Conservation (phyloP, 2,329 filamentous ascomycete species). For the Periconia sp. region DNA sequence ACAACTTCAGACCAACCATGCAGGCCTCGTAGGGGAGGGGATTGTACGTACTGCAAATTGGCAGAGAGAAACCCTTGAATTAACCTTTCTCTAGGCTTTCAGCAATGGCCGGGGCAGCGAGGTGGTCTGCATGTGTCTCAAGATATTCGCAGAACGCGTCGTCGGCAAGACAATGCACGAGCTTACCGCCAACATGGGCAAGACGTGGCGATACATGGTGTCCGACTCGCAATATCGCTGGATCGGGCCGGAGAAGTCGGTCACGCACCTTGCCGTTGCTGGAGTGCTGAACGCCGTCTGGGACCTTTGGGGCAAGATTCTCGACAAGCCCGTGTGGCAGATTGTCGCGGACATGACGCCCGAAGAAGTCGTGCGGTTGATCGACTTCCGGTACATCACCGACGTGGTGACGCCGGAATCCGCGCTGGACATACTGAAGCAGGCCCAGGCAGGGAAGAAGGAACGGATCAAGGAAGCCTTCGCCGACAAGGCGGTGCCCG, state of each 20-base stretch:
- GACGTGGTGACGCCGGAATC: slow-evolving; percentile 88
- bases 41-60: slow-evolving; percentile 75
- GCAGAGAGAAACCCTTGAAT: slow-evolving; percentile 53
- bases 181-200: slow-evolving; percentile 79
- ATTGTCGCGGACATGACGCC: slow-evolving; percentile 89
- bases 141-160: slow-evolving; percentile 76
- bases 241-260: slow-evolving; percentile 93
- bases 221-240: slow-evolving; percentile 88
- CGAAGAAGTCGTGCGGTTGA: slow-evolving; percentile 83
- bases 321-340: slow-evolving; percentile 86
- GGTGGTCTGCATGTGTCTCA: slow-evolving; percentile 84
- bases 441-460: slow-evolving; percentile 70
- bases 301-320: slow-evolving; percentile 89
- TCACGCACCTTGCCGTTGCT: slow-evolving; percentile 87
- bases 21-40: slow-evolving; percentile 2
- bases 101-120: slow-evolving; percentile 91
- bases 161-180: slow-evolving; percentile 76
- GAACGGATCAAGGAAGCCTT: slow-evolving; percentile 75
- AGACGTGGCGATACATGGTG: slow-evolving; percentile 91
- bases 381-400: slow-evolving; percentile 93
- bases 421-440: slow-evolving; percentile 72
- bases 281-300: slow-evolving; percentile 90
- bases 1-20: slow-evolving; percentile 2
- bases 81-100: slow-evolving; percentile 60
- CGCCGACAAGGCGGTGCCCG: slow-evolving; percentile 76